Base-by-base conservation (phyloP, 2,329 filamentous ascomycete species). In the Orbilia brochopaga region DNA sequence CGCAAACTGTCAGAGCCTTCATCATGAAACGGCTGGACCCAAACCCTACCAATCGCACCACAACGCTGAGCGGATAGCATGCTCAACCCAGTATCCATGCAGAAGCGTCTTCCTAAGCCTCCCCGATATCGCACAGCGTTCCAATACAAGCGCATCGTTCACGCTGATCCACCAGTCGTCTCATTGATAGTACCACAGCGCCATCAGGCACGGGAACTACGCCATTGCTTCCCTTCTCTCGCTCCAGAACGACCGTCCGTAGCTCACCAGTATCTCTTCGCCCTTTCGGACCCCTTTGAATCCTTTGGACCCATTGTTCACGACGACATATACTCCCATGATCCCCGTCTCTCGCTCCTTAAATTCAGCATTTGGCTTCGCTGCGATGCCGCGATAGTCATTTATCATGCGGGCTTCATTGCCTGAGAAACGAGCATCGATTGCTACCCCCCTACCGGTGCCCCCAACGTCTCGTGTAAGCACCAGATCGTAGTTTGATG, bases 341-440 rank as follows among this genome's bases (percentile, higher is more conserved):
- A 92, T 87, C 92, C 96, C 83, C 92, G 93, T 82, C 97, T 93
- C 81, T 91, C 94, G 85, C 92, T 94, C 81, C 91, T 94, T 87
- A 92, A 99, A 85, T 90, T 97, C 81, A 92, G 75, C 75, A 61
- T 77, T 77, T n/a, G 75, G 69, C 37, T 76, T 70, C 55, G 63
- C 74, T 27, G 80, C 79, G 1, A 88, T 81, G 2, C 87, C 86
- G 5, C 87, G 81, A 75, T 86, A 89, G 78, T 89, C 87, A 76
- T 89, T 89, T 51, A 88, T 82, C 75, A 87, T 89, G 8, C 87
- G 80, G 1, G 84, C 86, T 79, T 89, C 87, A 75, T 88, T 89
- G 10, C 87, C 87, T 59, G 79, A 79, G 40, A 77, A 77, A 15
- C 81, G 83, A 2, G 87, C 87, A 75, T 89, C 87, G 2, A 89